A percentile compares a stretch with the other conserved stretches of the same genome.
Evolutionary conservation across 768 basidiomycete genomes (phyloP).

Genomic region (Xerocomus spinulosus): DNA sequence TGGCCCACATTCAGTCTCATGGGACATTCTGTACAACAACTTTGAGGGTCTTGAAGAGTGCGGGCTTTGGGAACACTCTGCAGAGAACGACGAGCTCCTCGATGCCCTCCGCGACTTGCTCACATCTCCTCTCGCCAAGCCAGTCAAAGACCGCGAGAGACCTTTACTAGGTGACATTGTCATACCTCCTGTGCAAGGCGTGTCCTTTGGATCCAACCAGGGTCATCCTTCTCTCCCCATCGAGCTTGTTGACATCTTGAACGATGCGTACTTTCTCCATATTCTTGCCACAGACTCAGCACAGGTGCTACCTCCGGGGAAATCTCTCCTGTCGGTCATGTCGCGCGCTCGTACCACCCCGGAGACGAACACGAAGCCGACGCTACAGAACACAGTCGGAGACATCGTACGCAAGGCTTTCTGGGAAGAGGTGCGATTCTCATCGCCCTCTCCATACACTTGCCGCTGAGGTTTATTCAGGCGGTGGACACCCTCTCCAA

Average conservation of each 20-base stretch:
- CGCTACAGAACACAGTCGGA: slow-evolving; percentile 46
- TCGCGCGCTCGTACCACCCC: slow-evolving; percentile 23
- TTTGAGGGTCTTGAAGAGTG: slow-evolving; percentile 21
- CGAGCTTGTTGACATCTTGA: slow-evolving; percentile 53
- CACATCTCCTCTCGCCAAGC: slow-evolving; percentile 5
- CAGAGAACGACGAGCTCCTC: slow-evolving; percentile 27
- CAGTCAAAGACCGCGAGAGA: neutral
- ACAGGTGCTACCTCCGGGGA: slow-evolving; percentile 62
- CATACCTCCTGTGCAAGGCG: slow-evolving; percentile 7
- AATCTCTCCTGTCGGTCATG: slow-evolving; percentile 66
- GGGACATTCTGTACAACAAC: slow-evolving; percentile 19
- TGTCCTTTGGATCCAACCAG: slow-evolving; percentile 20
- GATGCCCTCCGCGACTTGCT: slow-evolving; percentile 20
- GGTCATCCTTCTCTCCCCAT: slow-evolving; percentile 38
- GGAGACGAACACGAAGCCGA: slow-evolving; percentile 21
- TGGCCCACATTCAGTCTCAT: slow-evolving; percentile 16
- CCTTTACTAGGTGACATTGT: slow-evolving; percentile 8
- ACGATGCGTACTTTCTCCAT: slow-evolving; percentile 63
- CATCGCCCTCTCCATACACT: slow-evolving; percentile 3
- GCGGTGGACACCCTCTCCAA: slow-evolving; percentile 53
- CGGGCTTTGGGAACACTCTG: slow-evolving; percentile 23
- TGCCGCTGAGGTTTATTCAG: slow-evolving; percentile 35
- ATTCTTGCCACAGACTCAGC: slow-evolving; percentile 59
- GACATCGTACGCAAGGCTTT: slow-evolving; percentile 57
- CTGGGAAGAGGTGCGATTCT: slow-evolving; percentile 61